phyloP scores from a whole-genome alignment of 1,284 basidiomycete species.

The Ceratobasidium sp. region DNA sequence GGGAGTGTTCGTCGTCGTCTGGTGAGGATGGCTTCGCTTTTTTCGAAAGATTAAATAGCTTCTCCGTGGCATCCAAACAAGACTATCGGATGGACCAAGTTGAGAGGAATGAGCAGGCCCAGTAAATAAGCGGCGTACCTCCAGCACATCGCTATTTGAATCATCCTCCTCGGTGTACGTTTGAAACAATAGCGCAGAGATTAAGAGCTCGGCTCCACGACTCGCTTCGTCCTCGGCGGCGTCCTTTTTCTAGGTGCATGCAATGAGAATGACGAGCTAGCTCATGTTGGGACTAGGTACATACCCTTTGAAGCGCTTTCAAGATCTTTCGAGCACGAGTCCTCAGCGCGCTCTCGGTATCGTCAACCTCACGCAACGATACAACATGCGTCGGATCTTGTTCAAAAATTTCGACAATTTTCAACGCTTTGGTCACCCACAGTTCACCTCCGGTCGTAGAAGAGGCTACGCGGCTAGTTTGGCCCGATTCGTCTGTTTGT shows the following conservation, averaged over 20 bases:
- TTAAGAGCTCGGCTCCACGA: slow-evolving; percentile 76
- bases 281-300: slow-evolving; percentile 23
- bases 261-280: slow-evolving; percentile 8
- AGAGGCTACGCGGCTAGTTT: slow-evolving; percentile 62
- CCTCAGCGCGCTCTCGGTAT: slow-evolving; percentile 67
- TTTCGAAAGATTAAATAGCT: slow-evolving; percentile 55
- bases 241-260: background rate
- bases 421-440: slow-evolving; percentile 82
- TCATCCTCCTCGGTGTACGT: slow-evolving; percentile 75
- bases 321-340: slow-evolving; percentile 65
- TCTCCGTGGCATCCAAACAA: slow-evolving; percentile 55
- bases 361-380: slow-evolving; percentile 68
- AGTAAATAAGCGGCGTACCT: slow-evolving; percentile 63
- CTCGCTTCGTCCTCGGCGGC: slow-evolving; percentile 48
- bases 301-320: slow-evolving; percentile 61
- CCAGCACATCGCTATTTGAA: slow-evolving; percentile 66
- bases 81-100: slow-evolving; percentile 38
- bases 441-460: slow-evolving; percentile 79
- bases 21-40: slow-evolving; percentile 63
- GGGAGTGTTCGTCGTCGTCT: slow-evolving; percentile 64
- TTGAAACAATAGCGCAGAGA: slow-evolving; percentile 77
- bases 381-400: slow-evolving; percentile 79
- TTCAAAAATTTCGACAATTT: slow-evolving; percentile 72
- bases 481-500: slow-evolving; percentile 15
- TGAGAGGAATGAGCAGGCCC: background rate